A percentile compares a stretch with the other conserved stretches of the same genome.
Evolutionary conservation across 2,329 filamentous ascomycete species (phyloP).

Genomic region (Helotiales sp.): DNA sequence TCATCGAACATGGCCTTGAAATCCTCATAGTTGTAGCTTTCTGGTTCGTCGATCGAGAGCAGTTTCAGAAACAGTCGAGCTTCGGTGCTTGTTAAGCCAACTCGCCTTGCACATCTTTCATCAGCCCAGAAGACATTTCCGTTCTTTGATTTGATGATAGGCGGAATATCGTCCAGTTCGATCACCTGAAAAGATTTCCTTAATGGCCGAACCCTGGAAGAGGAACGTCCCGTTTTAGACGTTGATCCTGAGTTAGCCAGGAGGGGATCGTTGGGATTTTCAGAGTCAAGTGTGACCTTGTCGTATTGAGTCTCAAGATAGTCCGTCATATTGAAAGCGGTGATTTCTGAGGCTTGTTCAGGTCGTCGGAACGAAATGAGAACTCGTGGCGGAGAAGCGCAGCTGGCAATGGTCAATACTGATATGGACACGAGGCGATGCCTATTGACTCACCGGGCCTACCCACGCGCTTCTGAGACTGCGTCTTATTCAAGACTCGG

Average conservation of each 20-base stretch:
- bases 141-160: conserved; percentile 27
- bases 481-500: neutral
- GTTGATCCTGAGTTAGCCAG: conserved; percentile 9
- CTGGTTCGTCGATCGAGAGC: conserved; percentile 23
- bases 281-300: conserved; percentile 6
- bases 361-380: neutral
- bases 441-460: neutral
- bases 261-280: conserved; percentile 14
- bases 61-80: conserved; percentile 24
- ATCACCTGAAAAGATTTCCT: conserved; percentile 14
- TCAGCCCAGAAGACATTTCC: conserved; percentile 31
- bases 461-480: neutral
- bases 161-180: conserved; percentile 25
- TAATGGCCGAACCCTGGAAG: conserved; percentile 6
- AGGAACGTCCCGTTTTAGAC: conserved; percentile 10
- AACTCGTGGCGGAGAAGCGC: neutral
- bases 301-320: conserved; percentile 16
- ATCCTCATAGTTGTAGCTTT: conserved; percentile 24
- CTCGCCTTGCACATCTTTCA: conserved; percentile 25
- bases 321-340: neutral
- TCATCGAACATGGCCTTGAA: conserved; percentile 26
- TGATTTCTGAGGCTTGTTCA: neutral
- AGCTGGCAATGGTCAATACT: neutral
- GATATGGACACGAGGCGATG: neutral
- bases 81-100: conserved; percentile 26